Conservation (phyloP, 441 rosid species). For the Erysimum pusillum region DNA sequence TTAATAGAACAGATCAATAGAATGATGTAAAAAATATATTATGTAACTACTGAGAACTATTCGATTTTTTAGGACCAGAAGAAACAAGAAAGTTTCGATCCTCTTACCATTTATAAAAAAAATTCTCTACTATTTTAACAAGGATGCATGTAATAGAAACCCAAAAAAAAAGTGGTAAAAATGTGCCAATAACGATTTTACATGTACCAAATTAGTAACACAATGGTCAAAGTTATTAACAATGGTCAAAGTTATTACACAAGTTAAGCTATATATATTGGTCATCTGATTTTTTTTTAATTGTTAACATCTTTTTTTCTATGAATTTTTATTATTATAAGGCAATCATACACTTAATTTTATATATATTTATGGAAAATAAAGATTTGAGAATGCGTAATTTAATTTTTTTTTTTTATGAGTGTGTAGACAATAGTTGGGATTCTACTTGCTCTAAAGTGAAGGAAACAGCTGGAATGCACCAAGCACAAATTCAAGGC, state of each 20-base stretch:
- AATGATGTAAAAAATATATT: too few relatives aligned
- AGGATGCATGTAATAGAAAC: neutral
- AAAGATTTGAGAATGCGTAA: conserved; percentile 27
- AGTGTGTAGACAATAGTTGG: conserved; percentile 10
- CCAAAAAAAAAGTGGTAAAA: neutral
- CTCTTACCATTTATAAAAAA: conserved; percentile 3
- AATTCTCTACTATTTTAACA: too few relatives aligned
- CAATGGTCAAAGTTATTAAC: too few relatives aligned
- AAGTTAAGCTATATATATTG: neutral
- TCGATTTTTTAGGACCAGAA: too few relatives aligned
- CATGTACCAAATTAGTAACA: neutral
- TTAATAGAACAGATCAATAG: too few relatives aligned
- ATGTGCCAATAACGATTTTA: neutral
- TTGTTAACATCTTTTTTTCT: too few relatives aligned
- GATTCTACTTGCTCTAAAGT: conserved; percentile 45
- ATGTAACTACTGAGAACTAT: neutral
- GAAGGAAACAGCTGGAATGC: conserved; percentile 43
- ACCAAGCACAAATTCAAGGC: conserved; percentile 19
- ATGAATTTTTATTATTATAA: too few relatives aligned
- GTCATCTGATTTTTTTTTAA: neutral
- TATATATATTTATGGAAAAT: too few relatives aligned
- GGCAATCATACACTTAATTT: neutral
- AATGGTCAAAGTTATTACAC: conserved; percentile 10
- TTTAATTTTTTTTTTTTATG: neutral
- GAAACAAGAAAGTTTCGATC: conserved; percentile 16